A percentile compares a stretch with the other conserved stretches of the same genome.
phyloP scores from a whole-genome alignment of 768 basidiomycete genomes.

The Tylopilus cervinicoccineus region DNA sequence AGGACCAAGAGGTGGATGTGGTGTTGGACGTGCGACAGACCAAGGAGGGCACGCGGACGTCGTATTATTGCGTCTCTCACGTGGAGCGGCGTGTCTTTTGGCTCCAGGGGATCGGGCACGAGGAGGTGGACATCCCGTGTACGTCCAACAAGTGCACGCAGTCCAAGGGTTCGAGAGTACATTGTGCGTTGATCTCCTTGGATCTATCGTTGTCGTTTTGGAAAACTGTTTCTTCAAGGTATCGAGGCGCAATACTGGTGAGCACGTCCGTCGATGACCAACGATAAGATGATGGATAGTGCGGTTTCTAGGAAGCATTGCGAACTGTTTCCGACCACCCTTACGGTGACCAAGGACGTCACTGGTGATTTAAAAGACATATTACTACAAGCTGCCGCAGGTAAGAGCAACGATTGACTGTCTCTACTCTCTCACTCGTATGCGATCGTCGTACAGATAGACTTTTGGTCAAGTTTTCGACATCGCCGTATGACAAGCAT shows the following conservation, averaged over 20 bases:
- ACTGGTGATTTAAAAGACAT: conserved; percentile 19
- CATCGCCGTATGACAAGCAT: conserved; percentile 24
- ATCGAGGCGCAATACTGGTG: conserved; percentile 29
- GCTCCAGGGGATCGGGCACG: conserved; percentile 22
- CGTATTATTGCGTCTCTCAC: conserved; percentile 29
- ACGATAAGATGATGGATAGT: background rate
- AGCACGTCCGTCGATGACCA: background rate
- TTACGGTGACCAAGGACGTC: conserved; percentile 16
- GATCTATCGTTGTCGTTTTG: background rate
- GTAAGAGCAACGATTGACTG: background rate
- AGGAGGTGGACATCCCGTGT: conserved; percentile 19
- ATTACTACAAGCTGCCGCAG: conserved; percentile 29
- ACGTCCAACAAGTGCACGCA: conserved; percentile 17
- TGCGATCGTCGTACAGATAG: conserved; percentile 16
- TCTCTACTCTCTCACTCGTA: background rate
- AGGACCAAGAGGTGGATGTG: conserved; percentile 12
- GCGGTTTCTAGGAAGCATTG: conserved; percentile 25
- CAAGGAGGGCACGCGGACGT: background rate
- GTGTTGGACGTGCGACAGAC: conserved; percentile 14
- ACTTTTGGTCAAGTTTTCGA: conserved; percentile 30
- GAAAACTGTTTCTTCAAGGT: conserved; percentile 16
- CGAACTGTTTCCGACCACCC: conserved; percentile 27
- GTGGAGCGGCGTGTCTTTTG: conserved; percentile 27
- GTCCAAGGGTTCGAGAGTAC: conserved; percentile 9
- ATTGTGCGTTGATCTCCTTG: conserved; percentile 20